Base-by-base conservation (phyloP, 2,329 filamentous ascomycete species). In the Fusarium transvaalense region DNA sequence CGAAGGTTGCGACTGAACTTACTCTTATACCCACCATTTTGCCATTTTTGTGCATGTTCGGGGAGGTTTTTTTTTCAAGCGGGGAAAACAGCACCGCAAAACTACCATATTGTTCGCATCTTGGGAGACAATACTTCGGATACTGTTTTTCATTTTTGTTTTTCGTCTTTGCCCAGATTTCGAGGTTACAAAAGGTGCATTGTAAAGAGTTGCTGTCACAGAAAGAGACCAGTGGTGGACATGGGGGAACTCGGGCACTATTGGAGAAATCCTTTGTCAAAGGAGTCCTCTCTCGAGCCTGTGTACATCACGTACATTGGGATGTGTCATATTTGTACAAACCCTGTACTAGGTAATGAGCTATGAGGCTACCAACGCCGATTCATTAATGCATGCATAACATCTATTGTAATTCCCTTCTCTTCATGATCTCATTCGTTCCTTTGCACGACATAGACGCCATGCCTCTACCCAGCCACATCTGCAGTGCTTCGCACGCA, bases 41-140 rank as follows among this genome's bases (percentile, higher is more conserved):
- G 38, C 39, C 38, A 31, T 56, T 38, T 38, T 29, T 27, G 12
- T 14, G 32, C 29, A 35, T 46, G 13, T 25, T 29, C 25, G 31
- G 23, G 39, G 19, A 64, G 41, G 35, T 15, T 15, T 13, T 37
- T 13, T 37, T 39, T 52, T 31, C 19, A 37, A 39, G 53, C 55
- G 65, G 65, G 65, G 23, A 48, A 52, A 58, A 66, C 56, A 66
- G 56, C 29, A 61, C 66, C 61, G 65, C 48, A 37, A n/a, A 34
- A 34, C 34, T 32, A 46, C 39, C 38, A 21, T 53, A 27, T 50
- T 35, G 23, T 58, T 31, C 59, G 45, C 35, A 58, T 51, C 43
- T 12, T 56, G 35, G 54, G 25, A 46, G 39, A 54, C 10, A 41
- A 43, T 35, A 31, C 6, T 29, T 38, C 29, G 23, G 23, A 25